Evolutionary conservation across 768 basidiomycete genomes (phyloP).

Genomic region (Collybia sp.): DNA sequence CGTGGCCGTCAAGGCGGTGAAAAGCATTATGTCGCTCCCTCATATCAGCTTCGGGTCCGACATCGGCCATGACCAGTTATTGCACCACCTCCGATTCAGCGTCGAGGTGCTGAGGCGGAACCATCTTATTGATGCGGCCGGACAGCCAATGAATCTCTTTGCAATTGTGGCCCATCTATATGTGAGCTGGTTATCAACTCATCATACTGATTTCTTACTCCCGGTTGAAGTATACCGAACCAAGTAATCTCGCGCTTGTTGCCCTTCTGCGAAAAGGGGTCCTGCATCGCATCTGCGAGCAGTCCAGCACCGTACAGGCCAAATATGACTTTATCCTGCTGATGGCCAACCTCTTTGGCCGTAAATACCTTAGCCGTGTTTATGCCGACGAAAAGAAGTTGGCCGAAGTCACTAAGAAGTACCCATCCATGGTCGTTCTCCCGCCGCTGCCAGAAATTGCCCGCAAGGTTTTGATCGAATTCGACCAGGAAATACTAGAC

Average conservation of each 20-base stretch:
- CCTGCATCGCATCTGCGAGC: conserved; percentile 51
- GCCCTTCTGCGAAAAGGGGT: conserved; percentile 52
- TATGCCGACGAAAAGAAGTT: conserved; percentile 33
- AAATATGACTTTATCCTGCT: conserved; percentile 47
- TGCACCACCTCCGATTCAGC: conserved; percentile 65
- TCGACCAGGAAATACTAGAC: conserved; percentile 43
- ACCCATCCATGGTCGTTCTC: conserved; percentile 54
- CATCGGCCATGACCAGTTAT: conserved; percentile 48
- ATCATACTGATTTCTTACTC: not conserved
- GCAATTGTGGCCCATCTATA: conserved; percentile 51
- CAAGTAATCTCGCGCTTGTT: conserved; percentile 65
- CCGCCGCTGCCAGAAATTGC: conserved; percentile 41
- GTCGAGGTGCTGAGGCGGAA: conserved; percentile 66
- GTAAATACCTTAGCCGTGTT: conserved; percentile 45
- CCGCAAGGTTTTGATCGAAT: conserved; percentile 33
- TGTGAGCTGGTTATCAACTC: conserved; percentile 17
- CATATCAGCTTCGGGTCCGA: conserved; percentile 54
- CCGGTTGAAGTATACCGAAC: conserved; percentile 49
- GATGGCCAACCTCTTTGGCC: conserved; percentile 63
- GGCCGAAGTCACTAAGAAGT: conserved; percentile 30
- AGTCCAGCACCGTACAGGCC: conserved; percentile 31
- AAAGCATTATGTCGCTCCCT: conserved; percentile 50
- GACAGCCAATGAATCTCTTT: conserved; percentile 55
- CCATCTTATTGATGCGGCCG: conserved; percentile 45
- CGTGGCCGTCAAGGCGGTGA: conserved; percentile 43